phyloP scores from a whole-genome alignment of 164 flowering plant genomes.

The Nymphaea colorata region DNA sequence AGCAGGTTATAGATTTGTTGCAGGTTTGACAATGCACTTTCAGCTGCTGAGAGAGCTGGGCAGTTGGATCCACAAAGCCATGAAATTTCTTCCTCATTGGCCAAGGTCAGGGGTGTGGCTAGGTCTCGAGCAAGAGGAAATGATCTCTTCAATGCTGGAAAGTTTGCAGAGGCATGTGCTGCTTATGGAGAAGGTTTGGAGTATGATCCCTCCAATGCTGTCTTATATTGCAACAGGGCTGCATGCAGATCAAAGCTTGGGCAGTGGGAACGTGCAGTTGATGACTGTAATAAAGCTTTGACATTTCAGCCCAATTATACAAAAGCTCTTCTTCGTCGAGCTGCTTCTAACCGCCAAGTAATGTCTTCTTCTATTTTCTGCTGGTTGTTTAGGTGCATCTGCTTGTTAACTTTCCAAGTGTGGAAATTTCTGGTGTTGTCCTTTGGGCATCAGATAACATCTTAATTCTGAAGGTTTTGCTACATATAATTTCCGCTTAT shows the following conservation, averaged over 20 bases:
- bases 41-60: conserved; percentile 58
- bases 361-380: neutral
- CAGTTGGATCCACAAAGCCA: conserved; percentile 45
- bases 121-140: conserved; percentile 81
- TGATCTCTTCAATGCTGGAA: conserved; percentile 71
- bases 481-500: no score
- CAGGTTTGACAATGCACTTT: conserved; percentile 86
- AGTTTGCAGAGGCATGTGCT: conserved; percentile 63
- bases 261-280: conserved; percentile 58
- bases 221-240: conserved; percentile 80
- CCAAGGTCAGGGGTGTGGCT: conserved; percentile 48
- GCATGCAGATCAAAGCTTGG: conserved; percentile 86
- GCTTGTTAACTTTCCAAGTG: no score
- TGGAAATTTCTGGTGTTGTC: no score
- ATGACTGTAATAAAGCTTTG: conserved; percentile 79
- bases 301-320: conserved; percentile 63
- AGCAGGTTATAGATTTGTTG: conserved; percentile 39
- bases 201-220: conserved; percentile 63
- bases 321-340: conserved; percentile 80
- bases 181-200: conserved; percentile 85
- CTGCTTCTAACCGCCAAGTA: conserved; percentile 71
- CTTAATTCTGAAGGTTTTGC: no score
- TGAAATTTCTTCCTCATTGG: conserved; percentile 42
- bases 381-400: no score
- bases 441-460: no score